These are phyloP conservation scores for Yamadazyma paraphyllophila DNA, from an alignment of 805 yeast genomes.

Conservation along the genomic window DNA sequence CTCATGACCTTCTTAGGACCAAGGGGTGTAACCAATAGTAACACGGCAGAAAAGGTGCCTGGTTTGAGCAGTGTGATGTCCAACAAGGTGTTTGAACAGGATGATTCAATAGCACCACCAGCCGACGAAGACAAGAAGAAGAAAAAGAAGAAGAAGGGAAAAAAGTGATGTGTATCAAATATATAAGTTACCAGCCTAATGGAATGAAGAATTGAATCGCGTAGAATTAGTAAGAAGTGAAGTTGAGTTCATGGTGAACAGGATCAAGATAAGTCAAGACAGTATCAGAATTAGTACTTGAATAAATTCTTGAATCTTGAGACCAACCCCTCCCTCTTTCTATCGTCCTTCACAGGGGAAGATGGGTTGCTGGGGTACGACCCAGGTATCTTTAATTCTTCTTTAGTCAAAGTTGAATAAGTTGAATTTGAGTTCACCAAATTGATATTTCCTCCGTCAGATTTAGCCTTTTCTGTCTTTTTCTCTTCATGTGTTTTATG, in stretches of 20 bases:
- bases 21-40: slow-evolving; percentile 44
- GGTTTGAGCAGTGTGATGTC: slow-evolving; percentile 44
- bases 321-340: slow-evolving; percentile 26
- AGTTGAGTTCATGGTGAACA: too few relatives aligned
- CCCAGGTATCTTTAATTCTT: slow-evolving; percentile 5
- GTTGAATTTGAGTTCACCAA: slow-evolving; percentile 15
- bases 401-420: slow-evolving; percentile 16
- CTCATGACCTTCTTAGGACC: slow-evolving; percentile 74
- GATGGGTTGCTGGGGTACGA: slow-evolving; percentile 1
- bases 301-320: slow-evolving; percentile 34
- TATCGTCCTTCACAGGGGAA: slow-evolving; percentile 17
- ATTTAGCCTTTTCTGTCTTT: neutral
- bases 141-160: slow-evolving; percentile 32
- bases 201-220: slow-evolving; percentile 3
- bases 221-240: neutral
- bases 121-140: slow-evolving; percentile 16
- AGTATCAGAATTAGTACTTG: slow-evolving; percentile 17
- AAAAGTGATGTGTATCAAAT: slow-evolving; percentile 19
- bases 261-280: too few relatives aligned
- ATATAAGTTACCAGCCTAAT: neutral
- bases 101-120: slow-evolving; percentile 12
- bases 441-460: slow-evolving; percentile 2
- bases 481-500: too few relatives aligned
- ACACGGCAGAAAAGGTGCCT: slow-evolving; percentile 11
- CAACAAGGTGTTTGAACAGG: slow-evolving; percentile 29